Conservation (phyloP, 2,329 filamentous ascomycete species). For the Microsporum canis region DNA sequence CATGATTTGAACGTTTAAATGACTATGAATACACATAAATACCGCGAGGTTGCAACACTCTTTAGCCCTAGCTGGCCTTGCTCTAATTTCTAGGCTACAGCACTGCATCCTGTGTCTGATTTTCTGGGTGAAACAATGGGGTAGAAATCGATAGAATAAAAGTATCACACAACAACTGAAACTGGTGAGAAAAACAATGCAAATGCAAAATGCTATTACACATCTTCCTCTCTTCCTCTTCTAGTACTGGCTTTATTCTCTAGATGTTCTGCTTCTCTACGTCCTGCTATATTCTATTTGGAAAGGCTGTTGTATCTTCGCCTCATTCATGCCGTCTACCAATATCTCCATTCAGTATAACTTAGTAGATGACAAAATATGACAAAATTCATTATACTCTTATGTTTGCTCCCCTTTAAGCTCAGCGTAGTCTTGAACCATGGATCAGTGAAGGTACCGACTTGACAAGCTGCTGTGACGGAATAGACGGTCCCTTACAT, state of each 20-base stretch:
- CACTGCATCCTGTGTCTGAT: neutral
- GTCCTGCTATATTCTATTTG: no score
- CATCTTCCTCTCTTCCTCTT: neutral
- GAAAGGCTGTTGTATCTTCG: no score
- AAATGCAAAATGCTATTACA: neutral
- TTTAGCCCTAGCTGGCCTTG: neutral
- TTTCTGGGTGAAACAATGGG: neutral
- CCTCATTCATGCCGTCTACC: neutral
- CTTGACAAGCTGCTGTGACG: neutral
- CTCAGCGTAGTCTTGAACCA: neutral
- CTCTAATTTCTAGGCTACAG: neutral
- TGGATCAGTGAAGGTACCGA: neutral
- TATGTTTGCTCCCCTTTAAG: neutral
- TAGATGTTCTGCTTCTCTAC: no score
- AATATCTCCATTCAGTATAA: neutral
- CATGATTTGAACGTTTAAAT: neutral
- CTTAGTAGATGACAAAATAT: neutral
- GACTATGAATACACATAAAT: neutral
- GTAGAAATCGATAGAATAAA: neutral
- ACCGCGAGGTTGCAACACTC: neutral
- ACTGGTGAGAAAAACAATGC: neutral
- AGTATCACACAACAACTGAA: neutral
- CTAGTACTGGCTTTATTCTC: no score
- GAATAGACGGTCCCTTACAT: neutral
- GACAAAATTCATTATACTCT: neutral